phyloP scores from a whole-genome alignment of 768 basidiomycete genomes.

The button mushroom (Agaricus bisporus) region DNA sequence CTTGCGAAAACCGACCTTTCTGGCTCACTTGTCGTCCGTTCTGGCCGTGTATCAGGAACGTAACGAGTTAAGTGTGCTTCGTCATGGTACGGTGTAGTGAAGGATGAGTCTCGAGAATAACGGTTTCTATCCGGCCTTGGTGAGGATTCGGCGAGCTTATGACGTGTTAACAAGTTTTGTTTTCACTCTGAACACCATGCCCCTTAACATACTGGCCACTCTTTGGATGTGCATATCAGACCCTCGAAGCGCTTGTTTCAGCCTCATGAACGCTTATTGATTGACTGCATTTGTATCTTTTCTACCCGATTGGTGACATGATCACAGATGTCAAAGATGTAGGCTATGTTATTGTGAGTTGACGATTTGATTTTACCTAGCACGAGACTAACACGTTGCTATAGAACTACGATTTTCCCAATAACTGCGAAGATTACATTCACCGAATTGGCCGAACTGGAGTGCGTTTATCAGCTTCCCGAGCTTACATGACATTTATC shows the following conservation, averaged over 20 bases:
- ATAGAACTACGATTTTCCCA: constrained; percentile 96
- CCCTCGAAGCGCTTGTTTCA: constrained; percentile 10
- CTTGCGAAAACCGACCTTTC: constrained; percentile 4
- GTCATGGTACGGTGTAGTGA: constrained; percentile 1
- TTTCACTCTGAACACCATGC: constrained; percentile 7
- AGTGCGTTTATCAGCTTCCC: constrained; percentile 34
- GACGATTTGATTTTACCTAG: constrained; percentile 3
- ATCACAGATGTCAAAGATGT: constrained; percentile 96
- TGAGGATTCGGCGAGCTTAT: constrained; percentile 2
- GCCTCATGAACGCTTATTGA: constrained; percentile 2
- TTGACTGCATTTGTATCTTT: constrained; percentile 2
- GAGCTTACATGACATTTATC: background rate
- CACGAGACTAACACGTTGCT: constrained; percentile 2
- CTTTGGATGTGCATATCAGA: constrained; percentile 9
- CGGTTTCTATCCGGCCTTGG: constrained; percentile 9
- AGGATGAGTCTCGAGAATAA: constrained; percentile 5
- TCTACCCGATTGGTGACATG: background rate
- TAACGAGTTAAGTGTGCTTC: constrained; percentile 7
- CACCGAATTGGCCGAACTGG: constrained; percentile 99
- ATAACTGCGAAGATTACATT: constrained; percentile 97
- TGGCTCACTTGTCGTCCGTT: constrained; percentile 8
- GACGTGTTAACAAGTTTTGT: constrained; percentile 8
- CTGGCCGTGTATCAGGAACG: constrained; percentile 10
- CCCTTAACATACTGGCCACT: constrained; percentile 8
- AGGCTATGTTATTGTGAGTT: constrained; percentile 88